Base-by-base conservation (phyloP, 2,329 filamentous ascomycete genomes). In the Ophiostoma pallidulum region DNA sequence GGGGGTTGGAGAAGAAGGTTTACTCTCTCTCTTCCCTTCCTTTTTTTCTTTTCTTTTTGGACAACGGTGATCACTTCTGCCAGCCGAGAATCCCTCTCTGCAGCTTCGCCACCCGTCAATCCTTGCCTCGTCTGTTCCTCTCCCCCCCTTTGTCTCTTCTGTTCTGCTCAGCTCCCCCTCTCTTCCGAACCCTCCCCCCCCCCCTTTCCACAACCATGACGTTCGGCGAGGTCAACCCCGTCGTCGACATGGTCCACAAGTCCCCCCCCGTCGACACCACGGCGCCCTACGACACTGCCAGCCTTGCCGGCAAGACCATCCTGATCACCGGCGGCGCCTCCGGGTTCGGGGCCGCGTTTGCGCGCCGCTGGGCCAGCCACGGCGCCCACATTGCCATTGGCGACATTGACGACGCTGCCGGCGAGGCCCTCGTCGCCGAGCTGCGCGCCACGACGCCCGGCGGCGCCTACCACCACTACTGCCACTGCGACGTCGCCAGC, bases 271-370 rank as follows among this genome's bases (percentile, higher is more conserved):
- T 77, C 39, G 70, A 77, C 53, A 59, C 65, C n/a, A 62, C 60
- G 13, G 57, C 59, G 29, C 64, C 69, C 2, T 74, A 70, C 57
- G 66, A 74, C 53, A 54, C 64, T 2, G 56, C 63, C 8, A 69
- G 65, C 49, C 62, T 80, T 24, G 63, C 63, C 14, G 69, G 64
- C 53, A 81, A 79, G 59, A 77, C 71, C 0, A 73, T 82, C 37
- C 54, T 82, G 46, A 73, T 83, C 50, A 83, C 80, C 0, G 80
- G 80, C 35, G 79, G 76, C n/a, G 76, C 78, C 20, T 74, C 74
- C 47, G 77, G 77, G 6, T 68, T 81, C 47, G 77, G 77, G 2
- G 71, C 72, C 10, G 68, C 65, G 12, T 74, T 78, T 58, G 69
- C 72, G 31, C 66, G 66, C 39, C 60, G 65, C 48, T 78, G 75